These are phyloP conservation scores for Grifola frondosa DNA, from an alignment of 1,284 basidiomycete species.

Conservation along the genomic window DNA sequence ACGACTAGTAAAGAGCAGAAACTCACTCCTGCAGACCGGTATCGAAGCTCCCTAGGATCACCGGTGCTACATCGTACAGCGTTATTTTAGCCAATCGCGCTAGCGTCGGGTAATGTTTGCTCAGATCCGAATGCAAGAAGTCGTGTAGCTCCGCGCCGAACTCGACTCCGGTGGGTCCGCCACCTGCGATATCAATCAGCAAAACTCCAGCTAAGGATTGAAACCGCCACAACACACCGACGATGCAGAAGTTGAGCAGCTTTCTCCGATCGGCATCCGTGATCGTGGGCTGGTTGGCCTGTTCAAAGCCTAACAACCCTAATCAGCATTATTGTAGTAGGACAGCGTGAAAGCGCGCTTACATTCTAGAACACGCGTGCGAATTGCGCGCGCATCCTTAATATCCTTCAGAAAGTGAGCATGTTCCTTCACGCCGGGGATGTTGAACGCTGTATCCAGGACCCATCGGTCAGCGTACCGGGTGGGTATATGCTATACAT, in stretches of 20 bases:
- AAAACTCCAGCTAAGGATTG: neutral
- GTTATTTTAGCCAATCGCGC: slow-evolving; percentile 67
- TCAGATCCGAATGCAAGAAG: slow-evolving; percentile 75
- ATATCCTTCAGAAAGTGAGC: slow-evolving; percentile 85
- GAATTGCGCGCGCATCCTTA: slow-evolving; percentile 78
- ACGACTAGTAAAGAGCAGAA: slow-evolving; percentile 6
- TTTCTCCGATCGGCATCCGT: slow-evolving; percentile 65
- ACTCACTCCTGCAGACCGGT: slow-evolving; percentile 61
- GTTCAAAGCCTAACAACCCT: slow-evolving; percentile 61
- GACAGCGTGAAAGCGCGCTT: slow-evolving; percentile 21
- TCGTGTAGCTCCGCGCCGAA: slow-evolving; percentile 88
- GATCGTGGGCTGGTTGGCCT: slow-evolving; percentile 71
- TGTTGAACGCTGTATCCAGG: slow-evolving; percentile 49
- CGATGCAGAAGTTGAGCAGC: slow-evolving; percentile 78
- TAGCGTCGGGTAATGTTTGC: slow-evolving; percentile 62
- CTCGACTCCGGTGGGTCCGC: slow-evolving; percentile 79
- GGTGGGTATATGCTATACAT: slow-evolving; percentile 25
- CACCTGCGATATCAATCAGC: too few species aligned
- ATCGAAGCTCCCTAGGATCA: slow-evolving; percentile 82
- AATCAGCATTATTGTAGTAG: slow-evolving; percentile 1
- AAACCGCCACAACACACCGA: slow-evolving; percentile 55
- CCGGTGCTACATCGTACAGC: slow-evolving; percentile 79
- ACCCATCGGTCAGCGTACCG: slow-evolving; percentile 1
- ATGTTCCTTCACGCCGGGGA: slow-evolving; percentile 73
- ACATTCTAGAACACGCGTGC: slow-evolving; percentile 75